These are phyloP conservation scores for Candida chauliodis DNA, from an alignment of 805 yeast species.

Conservation along the genomic window DNA sequence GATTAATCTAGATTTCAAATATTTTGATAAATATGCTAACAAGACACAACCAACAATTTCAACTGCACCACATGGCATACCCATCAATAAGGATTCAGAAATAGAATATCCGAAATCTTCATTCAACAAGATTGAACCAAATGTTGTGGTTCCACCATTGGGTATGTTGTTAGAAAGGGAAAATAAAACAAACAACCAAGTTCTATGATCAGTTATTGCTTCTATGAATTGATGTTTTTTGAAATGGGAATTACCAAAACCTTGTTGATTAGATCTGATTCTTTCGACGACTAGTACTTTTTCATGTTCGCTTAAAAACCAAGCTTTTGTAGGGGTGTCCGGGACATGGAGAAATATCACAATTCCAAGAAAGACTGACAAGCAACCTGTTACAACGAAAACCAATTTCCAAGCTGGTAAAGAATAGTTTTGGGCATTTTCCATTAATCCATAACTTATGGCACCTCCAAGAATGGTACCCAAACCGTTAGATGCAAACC, in stretches of 20 bases:
- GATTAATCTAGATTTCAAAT: conserved; percentile 23
- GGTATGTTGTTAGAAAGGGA: conserved; percentile 28
- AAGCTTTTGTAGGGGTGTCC: conserved; percentile 30
- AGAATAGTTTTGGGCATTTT: conserved; percentile 33
- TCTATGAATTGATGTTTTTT: conserved; percentile 35
- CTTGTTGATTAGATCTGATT: conserved; percentile 34
- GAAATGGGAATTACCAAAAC: conserved; percentile 41
- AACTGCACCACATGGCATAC: conserved; percentile 47
- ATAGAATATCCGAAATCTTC: conserved; percentile 23
- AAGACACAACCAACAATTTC: conserved; percentile 33
- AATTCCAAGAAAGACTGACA: conserved; percentile 52
- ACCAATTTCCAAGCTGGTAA: conserved; percentile 58
- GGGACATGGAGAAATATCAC: conserved; percentile 45
- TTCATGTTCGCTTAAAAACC: conserved; percentile 36
- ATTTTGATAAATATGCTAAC: conserved; percentile 23
- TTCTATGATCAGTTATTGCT: conserved; percentile 32
- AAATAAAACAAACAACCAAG: conserved; percentile 31
- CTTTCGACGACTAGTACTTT: conserved; percentile 30
- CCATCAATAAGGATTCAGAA: conserved; percentile 39
- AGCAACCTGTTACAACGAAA: conserved; percentile 56
- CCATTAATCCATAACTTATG: conserved; percentile 52
- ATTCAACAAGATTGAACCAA: conserved; percentile 29
- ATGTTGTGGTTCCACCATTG: conserved; percentile 35
- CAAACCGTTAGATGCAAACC: conserved; percentile 36
- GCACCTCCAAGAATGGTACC: conserved; percentile 39